Base-by-base conservation (phyloP, 805 yeast species). In the Dipodascus albidus region DNA sequence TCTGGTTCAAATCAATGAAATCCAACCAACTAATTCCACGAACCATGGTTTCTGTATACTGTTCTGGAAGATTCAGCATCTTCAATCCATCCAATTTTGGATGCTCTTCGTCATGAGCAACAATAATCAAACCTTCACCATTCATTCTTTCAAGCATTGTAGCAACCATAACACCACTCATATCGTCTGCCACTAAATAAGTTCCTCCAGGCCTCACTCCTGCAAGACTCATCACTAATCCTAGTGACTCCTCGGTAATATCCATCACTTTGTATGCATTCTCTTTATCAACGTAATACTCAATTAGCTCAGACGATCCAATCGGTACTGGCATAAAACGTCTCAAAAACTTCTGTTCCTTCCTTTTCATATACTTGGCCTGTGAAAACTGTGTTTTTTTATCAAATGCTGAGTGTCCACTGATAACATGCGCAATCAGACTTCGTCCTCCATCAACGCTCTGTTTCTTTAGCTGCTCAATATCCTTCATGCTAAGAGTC, bases 81-180 rank as follows among this genome's bases (percentile, higher is more conserved):
- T 79, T 77, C 54, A 91, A 69, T 0, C 86, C 79, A 55, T 84
- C 84, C 23, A 83, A 70, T 64, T 90, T 90, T 1, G 96, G 82
- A 64, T 91, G 97, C 67, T 93, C 99, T 67, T 88, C 88, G 64
- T 93, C 99, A 68, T 93, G 97, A 1, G 83, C 73, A 20, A 87
- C 75, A 2, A 87, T 74, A 48, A 93, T 80, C 52, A 79, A 71
- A 14, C 96, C 96, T 1, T 63, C 67, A 2, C 80, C 79, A 56
- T 81, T 81, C 91, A 95, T 87, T 64, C 97, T 75, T 66, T 93
- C 99, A 68, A 93, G 65, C 76, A 93, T 74, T 2, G 95, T 87
- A 56, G 86, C 86, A 3, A 86, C 78, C 0, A 93, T 65, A n/a
- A 91, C 75, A 3, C 98, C 96, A 31, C 96, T 90, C n/a, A 96